Conservation (phyloP, 345 rosid genomes). For the Xanthoceras sorbifolium region DNA sequence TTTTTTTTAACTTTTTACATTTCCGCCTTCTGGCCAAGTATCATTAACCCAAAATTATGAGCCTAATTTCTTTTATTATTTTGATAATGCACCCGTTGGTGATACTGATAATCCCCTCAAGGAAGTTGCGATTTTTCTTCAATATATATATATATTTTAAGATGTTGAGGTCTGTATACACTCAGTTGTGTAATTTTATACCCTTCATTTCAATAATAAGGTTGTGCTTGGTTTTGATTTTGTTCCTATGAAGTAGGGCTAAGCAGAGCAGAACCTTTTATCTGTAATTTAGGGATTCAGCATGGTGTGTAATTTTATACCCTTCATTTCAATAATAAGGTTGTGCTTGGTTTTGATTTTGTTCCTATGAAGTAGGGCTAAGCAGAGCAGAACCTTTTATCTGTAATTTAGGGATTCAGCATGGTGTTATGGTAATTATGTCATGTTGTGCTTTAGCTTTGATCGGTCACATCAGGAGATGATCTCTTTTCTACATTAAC, state of each 20-base stretch:
- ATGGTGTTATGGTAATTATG: background rate
- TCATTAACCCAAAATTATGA: background rate
- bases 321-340: background rate
- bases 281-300: background rate
- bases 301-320: background rate
- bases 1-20: background rate
- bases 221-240: slow-evolving; percentile 1
- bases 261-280: background rate
- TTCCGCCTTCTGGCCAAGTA: background rate
- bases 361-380: background rate
- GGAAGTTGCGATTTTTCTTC: background rate
- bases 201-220: background rate
- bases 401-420: background rate
- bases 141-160: background rate
- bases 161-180: slow-evolving; percentile 2
- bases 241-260: background rate
- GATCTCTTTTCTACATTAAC: too few relatives aligned
- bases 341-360: slow-evolving; percentile 2
- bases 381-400: background rate
- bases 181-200: slow-evolving; percentile 10
- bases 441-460: too few relatives aligned
- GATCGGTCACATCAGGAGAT: too few relatives aligned
- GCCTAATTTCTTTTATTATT: slow-evolving; percentile 6
- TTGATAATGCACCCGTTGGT: slow-evolving; percentile 7
- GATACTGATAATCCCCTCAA: background rate